Conservation (phyloP, 176 grass and related monocot genomes). For the Musa itinerans region DNA sequence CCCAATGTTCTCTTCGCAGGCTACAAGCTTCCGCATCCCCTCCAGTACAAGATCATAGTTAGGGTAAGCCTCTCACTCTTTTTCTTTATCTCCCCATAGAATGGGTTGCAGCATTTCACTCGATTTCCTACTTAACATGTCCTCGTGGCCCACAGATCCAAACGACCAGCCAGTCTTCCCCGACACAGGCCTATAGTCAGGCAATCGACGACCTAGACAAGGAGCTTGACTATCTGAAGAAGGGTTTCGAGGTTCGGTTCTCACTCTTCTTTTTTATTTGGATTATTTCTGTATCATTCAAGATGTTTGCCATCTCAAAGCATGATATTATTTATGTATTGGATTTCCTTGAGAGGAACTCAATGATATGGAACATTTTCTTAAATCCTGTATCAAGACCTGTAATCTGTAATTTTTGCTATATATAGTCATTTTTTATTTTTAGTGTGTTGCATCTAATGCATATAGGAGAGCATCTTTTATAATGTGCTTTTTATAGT, state of each 20-base stretch:
- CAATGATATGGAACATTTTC: not conserved
- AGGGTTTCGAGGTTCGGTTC: slow-evolving; percentile 29
- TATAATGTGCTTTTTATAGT: too few relatives aligned
- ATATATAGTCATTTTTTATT: too few relatives aligned
- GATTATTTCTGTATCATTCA: not conserved
- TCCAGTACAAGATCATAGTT: slow-evolving; percentile 47
- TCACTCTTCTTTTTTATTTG: not conserved
- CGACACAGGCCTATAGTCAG: slow-evolving; percentile 38
- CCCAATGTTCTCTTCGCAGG: slow-evolving; percentile 50
- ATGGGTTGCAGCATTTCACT: not conserved
- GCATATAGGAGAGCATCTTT: not conserved
- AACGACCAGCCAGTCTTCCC: slow-evolving; percentile 37
- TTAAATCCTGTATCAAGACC: not conserved
- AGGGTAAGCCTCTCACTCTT: slow-evolving; percentile 23
- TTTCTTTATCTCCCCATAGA: not conserved
- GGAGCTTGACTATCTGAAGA: slow-evolving; percentile 36
- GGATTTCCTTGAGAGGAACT: not conserved
- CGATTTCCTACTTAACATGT: not conserved
- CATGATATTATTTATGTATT: not conserved
- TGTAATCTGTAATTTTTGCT: too few relatives aligned
- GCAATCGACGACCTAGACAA: slow-evolving; percentile 44
- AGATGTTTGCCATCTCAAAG: not conserved
- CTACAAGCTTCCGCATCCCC: slow-evolving; percentile 50
- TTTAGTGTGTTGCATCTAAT: not conserved
- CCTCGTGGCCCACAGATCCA: slow-evolving; percentile 25